Conservation (phyloP, 305 asterid species). For the Striga hermonthica region DNA sequence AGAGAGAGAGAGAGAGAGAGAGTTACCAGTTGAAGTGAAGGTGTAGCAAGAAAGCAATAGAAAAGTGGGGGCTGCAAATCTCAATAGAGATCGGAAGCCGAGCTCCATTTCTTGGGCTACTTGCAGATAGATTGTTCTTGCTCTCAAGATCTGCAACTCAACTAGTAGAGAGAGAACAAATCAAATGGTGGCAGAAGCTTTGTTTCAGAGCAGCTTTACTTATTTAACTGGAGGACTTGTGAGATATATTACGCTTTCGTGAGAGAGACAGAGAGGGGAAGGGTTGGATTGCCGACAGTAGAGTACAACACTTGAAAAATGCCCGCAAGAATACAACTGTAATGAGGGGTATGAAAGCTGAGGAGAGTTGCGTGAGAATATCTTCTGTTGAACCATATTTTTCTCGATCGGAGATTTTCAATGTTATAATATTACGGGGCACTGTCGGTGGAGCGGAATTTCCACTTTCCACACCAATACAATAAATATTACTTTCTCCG, state of each 20-base stretch:
- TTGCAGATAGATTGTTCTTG: constrained; percentile 30
- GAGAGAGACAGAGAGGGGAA: no score
- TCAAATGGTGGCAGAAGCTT: constrained; percentile 1
- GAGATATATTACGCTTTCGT: no score
- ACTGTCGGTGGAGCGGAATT: no score
- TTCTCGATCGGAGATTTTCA: no score
- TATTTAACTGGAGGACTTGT: no score
- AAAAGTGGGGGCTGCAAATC: constrained; percentile 31
- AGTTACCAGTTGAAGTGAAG: constrained; percentile 51
- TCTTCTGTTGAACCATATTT: neutral
- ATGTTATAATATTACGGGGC: no score
- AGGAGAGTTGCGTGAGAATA: neutral
- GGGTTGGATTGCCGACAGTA: constrained; percentile 24
- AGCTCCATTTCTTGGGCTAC: constrained; percentile 30
- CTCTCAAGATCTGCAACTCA: constrained; percentile 14
- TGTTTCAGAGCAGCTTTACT: constrained; percentile 7
- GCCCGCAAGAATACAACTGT: constrained; percentile 23
- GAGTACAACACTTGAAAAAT: neutral
- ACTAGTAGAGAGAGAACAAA: neutral
- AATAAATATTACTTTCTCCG: no score
- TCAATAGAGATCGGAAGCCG: constrained; percentile 33
- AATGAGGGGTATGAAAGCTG: neutral
- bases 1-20: no score
- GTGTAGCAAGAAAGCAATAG: constrained; percentile 47
- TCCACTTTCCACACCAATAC: no score